These are phyloP conservation scores for Yamadazyma kanchanaburiensis DNA, from an alignment of 1,139 yeast genomes.

Conservation along the genomic window DNA sequence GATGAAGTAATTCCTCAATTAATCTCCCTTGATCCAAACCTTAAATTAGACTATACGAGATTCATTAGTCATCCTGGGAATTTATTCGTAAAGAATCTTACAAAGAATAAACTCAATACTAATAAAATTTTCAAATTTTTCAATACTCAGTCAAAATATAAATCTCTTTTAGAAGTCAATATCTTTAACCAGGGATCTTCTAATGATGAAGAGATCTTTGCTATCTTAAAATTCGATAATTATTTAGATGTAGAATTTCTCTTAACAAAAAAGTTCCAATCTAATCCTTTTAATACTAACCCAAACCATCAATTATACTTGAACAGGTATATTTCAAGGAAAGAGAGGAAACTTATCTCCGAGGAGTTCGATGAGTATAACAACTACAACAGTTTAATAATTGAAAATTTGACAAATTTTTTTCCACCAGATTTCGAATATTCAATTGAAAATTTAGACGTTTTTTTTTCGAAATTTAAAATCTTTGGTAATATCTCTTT, in stretches of 20 bases:
- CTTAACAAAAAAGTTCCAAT: conserved; percentile 16
- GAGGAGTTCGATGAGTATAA: conserved; percentile 17
- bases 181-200: conserved; percentile 17
- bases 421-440: conserved; percentile 17
- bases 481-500: conserved; percentile 40
- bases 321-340: conserved; percentile 26
- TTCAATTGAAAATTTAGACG: conserved; percentile 15
- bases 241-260: conserved; percentile 35
- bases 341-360: conserved; percentile 18
- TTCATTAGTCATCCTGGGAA: conserved; percentile 66
- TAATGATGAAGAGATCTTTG: conserved; percentile 23
- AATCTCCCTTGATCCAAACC: conserved; percentile 3
- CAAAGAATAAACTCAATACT: conserved; percentile 16
- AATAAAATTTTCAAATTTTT: conserved; percentile 22
- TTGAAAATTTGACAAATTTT: conserved; percentile 41
- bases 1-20: conserved; percentile 10
- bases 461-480: conserved; percentile 29
- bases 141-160: conserved; percentile 20
- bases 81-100: conserved; percentile 51
- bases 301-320: conserved; percentile 21
- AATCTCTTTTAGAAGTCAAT: conserved; percentile 26
- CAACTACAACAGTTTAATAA: conserved; percentile 34
- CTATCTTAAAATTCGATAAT: conserved; percentile 34
- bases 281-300: conserved; percentile 33
- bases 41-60: conserved; percentile 27